These are phyloP conservation scores for Mollisiaceae sp. DNA, from an alignment of 2,329 filamentous ascomycete species.

Conservation along the genomic window DNA sequence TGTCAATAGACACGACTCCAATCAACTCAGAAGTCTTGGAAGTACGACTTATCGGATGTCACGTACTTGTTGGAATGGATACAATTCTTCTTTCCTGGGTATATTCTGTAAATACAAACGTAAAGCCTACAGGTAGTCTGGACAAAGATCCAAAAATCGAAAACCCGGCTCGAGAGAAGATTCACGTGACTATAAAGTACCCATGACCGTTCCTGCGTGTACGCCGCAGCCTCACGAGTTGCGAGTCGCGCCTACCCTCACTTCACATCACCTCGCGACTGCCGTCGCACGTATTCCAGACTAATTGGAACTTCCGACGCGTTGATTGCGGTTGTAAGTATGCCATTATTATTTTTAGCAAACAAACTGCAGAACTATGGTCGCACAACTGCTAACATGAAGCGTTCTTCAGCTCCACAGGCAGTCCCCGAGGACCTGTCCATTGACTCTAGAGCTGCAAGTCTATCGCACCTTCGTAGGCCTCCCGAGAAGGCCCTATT, in stretches of 20 bases:
- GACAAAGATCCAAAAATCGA: too few species aligned
- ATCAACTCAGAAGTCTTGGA: too few species aligned
- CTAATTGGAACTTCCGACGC: background rate
- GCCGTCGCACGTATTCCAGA: background rate
- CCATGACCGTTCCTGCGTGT: background rate
- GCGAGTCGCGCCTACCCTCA: background rate
- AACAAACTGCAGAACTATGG: background rate
- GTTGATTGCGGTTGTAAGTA: background rate
- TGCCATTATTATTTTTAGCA: too few species aligned
- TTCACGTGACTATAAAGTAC: background rate
- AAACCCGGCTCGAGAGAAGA: background rate
- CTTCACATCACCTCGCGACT: background rate
- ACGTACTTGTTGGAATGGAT: too few species aligned
- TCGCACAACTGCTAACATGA: background rate
- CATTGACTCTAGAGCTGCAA: background rate
- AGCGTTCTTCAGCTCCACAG: background rate
- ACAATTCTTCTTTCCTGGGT: too few species aligned
- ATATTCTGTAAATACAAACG: too few species aligned
- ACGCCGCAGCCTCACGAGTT: background rate
- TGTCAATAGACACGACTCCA: background rate
- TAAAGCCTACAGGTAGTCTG: too few species aligned
- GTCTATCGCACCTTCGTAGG: background rate
- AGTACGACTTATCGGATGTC: too few species aligned
- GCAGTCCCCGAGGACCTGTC: background rate
- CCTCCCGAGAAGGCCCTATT: background rate